These are phyloP conservation scores for Phytophthora sp. DNA, from an alignment of 352 stramenopile genomes.

Conservation along the genomic window DNA sequence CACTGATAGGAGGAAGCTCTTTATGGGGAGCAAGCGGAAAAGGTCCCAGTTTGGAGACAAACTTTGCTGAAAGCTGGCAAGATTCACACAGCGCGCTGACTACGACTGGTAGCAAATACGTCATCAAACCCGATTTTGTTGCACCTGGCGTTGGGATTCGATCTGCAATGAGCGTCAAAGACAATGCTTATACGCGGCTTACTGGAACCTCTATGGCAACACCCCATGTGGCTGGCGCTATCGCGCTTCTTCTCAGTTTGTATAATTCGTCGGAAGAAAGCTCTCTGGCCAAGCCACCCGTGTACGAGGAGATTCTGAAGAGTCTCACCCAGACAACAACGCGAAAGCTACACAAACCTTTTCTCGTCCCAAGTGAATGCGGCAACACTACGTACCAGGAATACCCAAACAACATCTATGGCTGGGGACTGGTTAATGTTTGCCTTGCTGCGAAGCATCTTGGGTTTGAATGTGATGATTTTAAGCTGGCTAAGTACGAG, in stretches of 20 bases:
- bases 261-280: conserved; percentile 12
- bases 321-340: conserved; percentile 46
- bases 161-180: conserved; percentile 62
- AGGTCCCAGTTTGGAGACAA: conserved; percentile 50
- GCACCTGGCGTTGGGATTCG: conserved; percentile 71
- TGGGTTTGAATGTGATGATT: conserved; percentile 44
- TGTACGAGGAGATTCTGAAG: conserved; percentile 40
- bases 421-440: conserved; percentile 64
- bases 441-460: conserved; percentile 49
- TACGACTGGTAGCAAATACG: conserved; percentile 14
- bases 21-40: conserved; percentile 79
- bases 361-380: conserved; percentile 69
- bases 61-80: background rate
- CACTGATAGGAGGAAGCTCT: conserved; percentile 58
- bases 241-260: conserved; percentile 64
- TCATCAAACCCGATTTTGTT: conserved; percentile 80
- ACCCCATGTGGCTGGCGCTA: conserved; percentile 63
- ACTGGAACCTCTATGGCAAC: conserved; percentile 84
- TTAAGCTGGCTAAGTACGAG: background rate
- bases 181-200: conserved; percentile 63
- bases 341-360: conserved; percentile 61
- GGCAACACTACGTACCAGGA: conserved; percentile 67
- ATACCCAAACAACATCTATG: conserved; percentile 85
- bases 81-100: background rate
- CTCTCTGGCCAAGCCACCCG: conserved; percentile 8